Evolutionary conservation across 345 rosid genomes (phyloP), one percentile per base, ranked within the genome.

Genomic region (Carallia brachiata): DNA sequence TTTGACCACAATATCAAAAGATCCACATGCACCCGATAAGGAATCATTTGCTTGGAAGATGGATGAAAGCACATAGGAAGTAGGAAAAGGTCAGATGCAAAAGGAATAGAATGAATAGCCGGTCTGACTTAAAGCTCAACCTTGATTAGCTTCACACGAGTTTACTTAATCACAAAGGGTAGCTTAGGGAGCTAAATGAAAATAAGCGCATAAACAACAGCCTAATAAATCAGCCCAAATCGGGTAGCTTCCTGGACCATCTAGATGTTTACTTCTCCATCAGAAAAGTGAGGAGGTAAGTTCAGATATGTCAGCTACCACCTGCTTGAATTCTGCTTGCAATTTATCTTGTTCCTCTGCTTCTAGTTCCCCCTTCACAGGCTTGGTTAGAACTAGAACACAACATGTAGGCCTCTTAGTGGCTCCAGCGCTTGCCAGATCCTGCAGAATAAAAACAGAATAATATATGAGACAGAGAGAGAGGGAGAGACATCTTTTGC

Each of bases 381-480:
- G 97, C 79, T 91, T 90, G 32, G 90, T 84, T 79, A 82, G 73
- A 34, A 94, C 96, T 77, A 91, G 87, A 28, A 94, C 92, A 61
- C 99, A 95, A 68, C 99, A 95, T 15, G 97, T 95, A 3, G 99
- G 99, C 70, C 99, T 78, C 82, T 92, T 95, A 32, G 99, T 92
- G 16, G 88, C 85, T 4, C 97, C 96, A 0, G 99, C 99, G 65
- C 85, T 89, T 0, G 96, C 97, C 78, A 95, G 96, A 75, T 95
- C 99, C 99, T 95, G 84, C 28, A 44, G 50, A 13, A 3, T 12
- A 13, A 65, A 50, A 34, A 60, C 52, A 72, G 64, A 62, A 37
- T 28, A 37, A 37, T 17, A 48, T 15, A 56, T 32, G 34, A 32
- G 34, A 32, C 34, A 32, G 34, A 32, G 2, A 32, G 34, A 32